Evolutionary conservation across 176 grass and related monocot genomes (phyloP), one percentile per base, ranked within the genome.

Genomic region (Oryza longistaminata): DNA sequence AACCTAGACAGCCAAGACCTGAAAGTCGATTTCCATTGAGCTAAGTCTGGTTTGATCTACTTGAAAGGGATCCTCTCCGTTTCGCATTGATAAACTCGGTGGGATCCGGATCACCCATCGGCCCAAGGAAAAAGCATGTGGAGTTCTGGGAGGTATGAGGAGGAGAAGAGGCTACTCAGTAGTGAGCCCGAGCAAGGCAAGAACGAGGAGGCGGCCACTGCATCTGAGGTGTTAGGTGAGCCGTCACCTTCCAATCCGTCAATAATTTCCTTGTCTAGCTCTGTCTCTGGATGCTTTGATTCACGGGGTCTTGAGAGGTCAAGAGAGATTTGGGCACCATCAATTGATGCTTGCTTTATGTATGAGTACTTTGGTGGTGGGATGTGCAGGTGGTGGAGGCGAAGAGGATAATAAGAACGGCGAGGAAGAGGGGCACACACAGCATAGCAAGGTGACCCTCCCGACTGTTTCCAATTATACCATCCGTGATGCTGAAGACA

Each of bases 381-480:
- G 75, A 90, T 87, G 82, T 86, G 74, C 42, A 90, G 90, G 71
- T 79, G 68, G 66, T 45, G 89, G 71, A 70, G 65, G 8, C 19
- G 70, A 81, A 26, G 83, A 84, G 21, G 74, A 37, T 37, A 37
- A 55, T 49, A 78, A 43, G 40, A 81, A 82, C 80, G 49, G 46
- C 21, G 22, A 67, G 49, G 73, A 85, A 46, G 78, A 64, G 21
- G 84, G 86, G 61, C 84, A 92, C 52, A 75, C 83, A 22, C 75
- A 75, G 39, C 85, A 90, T 78, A 86, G 82, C 89, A 93, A 88
- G 75, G 61, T 97, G 24, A 92, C 90, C 37, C 83, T 97, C 17
- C 94, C 90, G 46, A 97, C 94, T 48, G 88, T 97, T 55, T 94
- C 95, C 3, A 97, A 94, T 69, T 94, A 97, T 22, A 97, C 95